Evolutionary conservation across 306 rosid genomes (phyloP), one percentile per base, ranked within the genome.

Genomic region (Dicorynia guianensis): DNA sequence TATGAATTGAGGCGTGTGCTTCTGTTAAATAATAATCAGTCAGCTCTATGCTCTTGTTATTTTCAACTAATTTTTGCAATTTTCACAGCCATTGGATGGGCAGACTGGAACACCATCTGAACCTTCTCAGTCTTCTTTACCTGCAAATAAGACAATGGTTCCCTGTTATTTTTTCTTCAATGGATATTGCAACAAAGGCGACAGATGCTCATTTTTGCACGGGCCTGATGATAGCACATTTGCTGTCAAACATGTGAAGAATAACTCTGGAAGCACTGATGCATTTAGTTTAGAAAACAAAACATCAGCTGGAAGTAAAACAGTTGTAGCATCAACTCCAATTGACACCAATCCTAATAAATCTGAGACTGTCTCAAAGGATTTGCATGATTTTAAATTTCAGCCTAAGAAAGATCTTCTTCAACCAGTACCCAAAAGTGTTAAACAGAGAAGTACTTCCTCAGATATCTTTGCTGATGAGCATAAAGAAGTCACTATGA

Each of bases 121-220:
- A 25, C 30, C 30, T 25, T 1, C 30, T 25, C 30, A 25, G 30
- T 25, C 79, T 76, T 80, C 96, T 42, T 44, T 82, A 58, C 85
- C 89, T 40, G 88, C 77, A 58, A 85, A 76, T 82, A 94, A 90
- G 88, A 80, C 87, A 33, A 70, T 13, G n/a, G 74, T 80, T 86
- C 96, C 93, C 54, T 92, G 97, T 74, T 92, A 86, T 71, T 95
- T 83, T 76, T 90, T 84, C 88, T 86, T 86, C 61, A 85, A 89
- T 50, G 96, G 97, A 33, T 86, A 57, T 85, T 95, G 98, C 88
- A 90, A 78, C 49, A 95, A 89, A 89, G 97, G 97, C 49, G 91
- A 83, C 56, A 81, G 54, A 34, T 95, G 97, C 86, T 64, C 87
- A 13, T 95, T 87, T 82, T 84, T 86, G 84, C 98, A 95, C 62